phyloP scores from a whole-genome alignment of 257 asterid species.

The Ophiorrhiza pumila region DNA sequence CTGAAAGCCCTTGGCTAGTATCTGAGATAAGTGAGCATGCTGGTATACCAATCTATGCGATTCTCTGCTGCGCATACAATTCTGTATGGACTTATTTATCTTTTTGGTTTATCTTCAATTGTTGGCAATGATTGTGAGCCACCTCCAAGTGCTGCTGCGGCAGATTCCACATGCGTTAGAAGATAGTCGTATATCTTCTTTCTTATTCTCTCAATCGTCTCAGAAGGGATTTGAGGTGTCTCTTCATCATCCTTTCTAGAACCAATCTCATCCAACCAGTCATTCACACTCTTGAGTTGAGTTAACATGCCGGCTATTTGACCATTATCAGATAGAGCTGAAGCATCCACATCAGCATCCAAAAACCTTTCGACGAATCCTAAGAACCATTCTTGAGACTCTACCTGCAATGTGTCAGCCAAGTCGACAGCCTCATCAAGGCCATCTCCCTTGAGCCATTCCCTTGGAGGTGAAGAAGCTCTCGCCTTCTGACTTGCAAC shows the following conservation, averaged over 20 bases:
- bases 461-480: slow-evolving; percentile 46
- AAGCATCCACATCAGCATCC: slow-evolving; percentile 78
- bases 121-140: slow-evolving; percentile 48
- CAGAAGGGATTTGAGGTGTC: slow-evolving; percentile 46
- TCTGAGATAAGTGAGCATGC: not conserved
- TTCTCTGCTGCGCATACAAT: not conserved
- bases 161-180: slow-evolving; percentile 93
- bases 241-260: slow-evolving; percentile 59
- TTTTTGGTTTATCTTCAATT: slow-evolving; percentile 48
- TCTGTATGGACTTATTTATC: slow-evolving; percentile 27
- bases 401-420: slow-evolving; percentile 57
- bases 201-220: slow-evolving; percentile 76
- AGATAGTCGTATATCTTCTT: slow-evolving; percentile 95
- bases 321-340: slow-evolving; percentile 75
- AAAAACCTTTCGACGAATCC: slow-evolving; percentile 89
- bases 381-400: slow-evolving; percentile 94
- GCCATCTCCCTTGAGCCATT: slow-evolving; percentile 89
- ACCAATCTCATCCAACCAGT: slow-evolving; percentile 88
- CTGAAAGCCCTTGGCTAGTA: slow-evolving; percentile 4
- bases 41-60: not conserved
- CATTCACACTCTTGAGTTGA: slow-evolving; percentile 91
- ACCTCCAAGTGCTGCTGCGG: slow-evolving; percentile 92
- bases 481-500: slow-evolving; percentile 40
- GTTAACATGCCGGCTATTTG: slow-evolving; percentile 94
- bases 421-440: slow-evolving; percentile 83